A percentile compares a stretch with the other conserved stretches of the same genome.
These are phyloP conservation scores for Linnemannia exigua DNA, from an alignment of 192 early-diverging fungal species.

Conservation along the genomic window DNA sequence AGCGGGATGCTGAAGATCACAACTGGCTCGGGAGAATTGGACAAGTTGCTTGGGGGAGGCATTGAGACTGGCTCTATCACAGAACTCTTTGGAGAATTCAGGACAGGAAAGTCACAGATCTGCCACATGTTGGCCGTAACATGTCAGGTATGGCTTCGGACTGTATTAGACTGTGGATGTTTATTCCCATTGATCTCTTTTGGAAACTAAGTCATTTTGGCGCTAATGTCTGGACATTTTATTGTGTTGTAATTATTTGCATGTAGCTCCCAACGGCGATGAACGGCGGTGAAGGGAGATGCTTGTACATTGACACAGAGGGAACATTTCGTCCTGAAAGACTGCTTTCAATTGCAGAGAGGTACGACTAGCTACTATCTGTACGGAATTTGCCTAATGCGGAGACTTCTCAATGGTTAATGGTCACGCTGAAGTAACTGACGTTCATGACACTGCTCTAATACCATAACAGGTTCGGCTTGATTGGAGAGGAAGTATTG, in stretches of 20 bases:
- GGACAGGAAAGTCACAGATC: conserved; percentile 97
- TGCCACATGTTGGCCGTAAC: conserved; percentile 97
- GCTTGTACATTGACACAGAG: conserved; percentile 97
- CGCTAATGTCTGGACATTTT: too few relatives aligned
- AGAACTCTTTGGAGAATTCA: conserved; percentile 98
- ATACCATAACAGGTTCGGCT: conserved; percentile 44
- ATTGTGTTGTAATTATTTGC: not conserved
- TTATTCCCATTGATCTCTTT: too few relatives aligned
- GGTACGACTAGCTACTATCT: conserved; percentile 61
- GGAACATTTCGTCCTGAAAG: conserved; percentile 96
- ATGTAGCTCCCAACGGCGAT: conserved; percentile 81
- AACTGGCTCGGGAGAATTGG: conserved; percentile 92
- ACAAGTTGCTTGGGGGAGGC: conserved; percentile 93
- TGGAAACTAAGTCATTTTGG: too few relatives aligned
- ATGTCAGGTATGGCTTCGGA: conserved; percentile 76
- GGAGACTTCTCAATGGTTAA: not conserved
- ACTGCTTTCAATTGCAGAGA: conserved; percentile 85
- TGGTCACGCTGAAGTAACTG: not conserved
- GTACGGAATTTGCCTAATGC: not conserved
- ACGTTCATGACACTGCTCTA: not conserved
- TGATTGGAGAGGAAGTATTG: conserved; percentile 88
- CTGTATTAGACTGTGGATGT: too few relatives aligned
- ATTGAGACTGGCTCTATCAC: conserved; percentile 98
- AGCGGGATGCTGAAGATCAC: conserved; percentile 86
- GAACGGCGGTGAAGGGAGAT: conserved; percentile 95